These are phyloP conservation scores for Pistacia atlantica DNA, from an alignment of 345 rosid species.

Conservation along the genomic window DNA sequence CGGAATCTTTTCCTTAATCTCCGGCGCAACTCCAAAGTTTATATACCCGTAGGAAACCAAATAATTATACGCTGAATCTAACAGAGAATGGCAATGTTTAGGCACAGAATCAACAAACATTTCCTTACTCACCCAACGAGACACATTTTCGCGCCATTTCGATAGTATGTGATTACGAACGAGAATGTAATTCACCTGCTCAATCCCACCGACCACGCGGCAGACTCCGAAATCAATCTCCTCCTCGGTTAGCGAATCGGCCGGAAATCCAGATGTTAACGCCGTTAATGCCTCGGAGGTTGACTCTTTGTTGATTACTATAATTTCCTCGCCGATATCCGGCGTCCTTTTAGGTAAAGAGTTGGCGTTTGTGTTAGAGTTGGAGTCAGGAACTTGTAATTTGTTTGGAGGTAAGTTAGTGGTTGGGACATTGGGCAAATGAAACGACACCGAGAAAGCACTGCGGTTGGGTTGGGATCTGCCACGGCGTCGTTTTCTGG, in stretches of 20 bases:
- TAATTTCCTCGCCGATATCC: constrained; percentile 76
- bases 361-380: constrained; percentile 27
- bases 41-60: constrained; percentile 78
- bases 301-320: constrained; percentile 87
- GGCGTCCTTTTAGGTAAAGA: constrained; percentile 25
- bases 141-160: constrained; percentile 79
- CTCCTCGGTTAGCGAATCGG: constrained; percentile 86
- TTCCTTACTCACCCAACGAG: constrained; percentile 76
- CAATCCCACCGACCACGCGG: constrained; percentile 81
- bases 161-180: constrained; percentile 87
- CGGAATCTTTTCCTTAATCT: constrained; percentile 69
- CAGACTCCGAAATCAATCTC: constrained; percentile 87
- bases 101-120: constrained; percentile 70
- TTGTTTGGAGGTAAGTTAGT: constrained; percentile 6
- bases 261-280: constrained; percentile 92
- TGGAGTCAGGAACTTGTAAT: constrained; percentile 12
- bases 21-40: constrained; percentile 82
- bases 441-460: constrained; percentile 43
- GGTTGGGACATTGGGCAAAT: constrained; percentile 30
- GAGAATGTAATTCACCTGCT: constrained; percentile 93
- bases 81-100: constrained; percentile 60
- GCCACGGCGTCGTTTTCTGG: constrained; percentile 82
- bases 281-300: constrained; percentile 87
- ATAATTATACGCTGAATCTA: constrained; percentile 82
- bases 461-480: constrained; percentile 61